Percentiles rank a stretch among this genome's conserved stretches.
Evolutionary conservation across 2,329 filamentous ascomycete species (phyloP).

Genomic region (Colletotrichum sansevieriae): DNA sequence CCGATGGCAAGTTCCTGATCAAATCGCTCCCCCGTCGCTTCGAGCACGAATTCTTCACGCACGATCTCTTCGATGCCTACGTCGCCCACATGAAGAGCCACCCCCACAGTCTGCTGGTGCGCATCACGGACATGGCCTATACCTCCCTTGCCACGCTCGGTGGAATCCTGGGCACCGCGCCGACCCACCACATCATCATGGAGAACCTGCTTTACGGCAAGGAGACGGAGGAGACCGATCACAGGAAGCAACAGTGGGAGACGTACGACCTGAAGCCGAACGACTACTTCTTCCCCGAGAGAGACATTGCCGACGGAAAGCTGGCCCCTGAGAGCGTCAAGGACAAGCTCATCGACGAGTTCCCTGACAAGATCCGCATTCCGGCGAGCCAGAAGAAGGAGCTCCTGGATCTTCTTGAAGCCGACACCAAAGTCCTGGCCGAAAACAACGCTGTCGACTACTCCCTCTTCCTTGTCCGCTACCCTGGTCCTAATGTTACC

Average conservation of each 20-base stretch:
- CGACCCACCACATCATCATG: constrained; percentile 82
- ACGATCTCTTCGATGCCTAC: constrained; percentile 76
- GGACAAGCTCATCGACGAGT: constrained; percentile 74
- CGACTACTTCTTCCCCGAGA: constrained; percentile 81
- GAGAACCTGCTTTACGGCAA: constrained; percentile 79
- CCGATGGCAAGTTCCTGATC: constrained; percentile 75
- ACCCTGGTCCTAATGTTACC: constrained; percentile 44
- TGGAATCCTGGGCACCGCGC: constrained; percentile 69
- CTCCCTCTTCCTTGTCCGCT: constrained; percentile 77
- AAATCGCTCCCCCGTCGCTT: constrained; percentile 79
- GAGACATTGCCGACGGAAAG: constrained; percentile 75
- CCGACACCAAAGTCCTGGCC: constrained; percentile 74
- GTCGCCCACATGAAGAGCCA: constrained; percentile 72
- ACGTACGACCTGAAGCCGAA: constrained; percentile 81
- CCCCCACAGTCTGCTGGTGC: constrained; percentile 73
- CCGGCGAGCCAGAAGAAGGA: constrained; percentile 65
- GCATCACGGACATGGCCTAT: constrained; percentile 78
- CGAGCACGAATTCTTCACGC: constrained; percentile 77
- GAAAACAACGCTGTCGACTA: constrained; percentile 79
- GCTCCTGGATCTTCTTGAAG: constrained; percentile 67
- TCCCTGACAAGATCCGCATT: constrained; percentile 74
- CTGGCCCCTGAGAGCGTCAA: constrained; percentile 75
- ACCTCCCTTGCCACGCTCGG: constrained; percentile 69
- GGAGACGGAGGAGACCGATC: constrained; percentile 55
- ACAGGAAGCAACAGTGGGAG: constrained; percentile 67